Conservation (phyloP, 345 rosid genomes). For the Durio zibethinus region DNA sequence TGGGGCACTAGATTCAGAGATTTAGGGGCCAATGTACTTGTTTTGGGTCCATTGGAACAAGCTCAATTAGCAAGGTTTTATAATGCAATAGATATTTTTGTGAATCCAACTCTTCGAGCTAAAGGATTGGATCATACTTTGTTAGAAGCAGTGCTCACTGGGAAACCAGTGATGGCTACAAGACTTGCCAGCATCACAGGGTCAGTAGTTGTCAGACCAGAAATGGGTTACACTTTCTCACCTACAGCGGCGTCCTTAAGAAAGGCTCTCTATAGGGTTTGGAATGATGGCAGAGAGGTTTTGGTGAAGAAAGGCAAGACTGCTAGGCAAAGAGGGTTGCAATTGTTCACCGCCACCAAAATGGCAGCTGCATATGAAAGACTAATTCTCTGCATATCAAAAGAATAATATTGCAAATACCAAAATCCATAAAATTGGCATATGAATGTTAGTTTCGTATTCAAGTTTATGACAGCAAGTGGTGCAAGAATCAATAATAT, state of each 20-base stretch:
- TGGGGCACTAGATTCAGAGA: constrained; percentile 82
- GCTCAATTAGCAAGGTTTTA: constrained; percentile 70
- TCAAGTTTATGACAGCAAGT: neutral
- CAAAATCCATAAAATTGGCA: constrained; percentile 19
- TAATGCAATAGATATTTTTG: constrained; percentile 75
- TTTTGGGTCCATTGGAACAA: constrained; percentile 81
- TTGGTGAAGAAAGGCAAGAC: constrained; percentile 61
- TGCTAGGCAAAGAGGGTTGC: constrained; percentile 62
- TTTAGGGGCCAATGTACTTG: constrained; percentile 56
- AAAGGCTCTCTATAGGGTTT: constrained; percentile 47
- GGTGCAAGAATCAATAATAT: neutral
- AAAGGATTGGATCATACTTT: constrained; percentile 89
- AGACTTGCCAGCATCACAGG: constrained; percentile 85
- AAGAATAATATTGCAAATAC: constrained; percentile 43
- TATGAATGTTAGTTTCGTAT: neutral
- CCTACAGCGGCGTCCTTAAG: constrained; percentile 63
- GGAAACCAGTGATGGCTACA: constrained; percentile 79
- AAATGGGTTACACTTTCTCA: constrained; percentile 71
- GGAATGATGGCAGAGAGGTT: constrained; percentile 53
- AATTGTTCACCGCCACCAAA: constrained; percentile 77
- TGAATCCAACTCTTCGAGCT: constrained; percentile 86
- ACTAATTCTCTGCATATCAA: constrained; percentile 76
- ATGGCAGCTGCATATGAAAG: constrained; percentile 88
- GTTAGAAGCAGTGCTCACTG: constrained; percentile 83
- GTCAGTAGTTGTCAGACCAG: constrained; percentile 53